Conservation (phyloP, 345 rosid genomes). For the Syzygium aromaticum region DNA sequence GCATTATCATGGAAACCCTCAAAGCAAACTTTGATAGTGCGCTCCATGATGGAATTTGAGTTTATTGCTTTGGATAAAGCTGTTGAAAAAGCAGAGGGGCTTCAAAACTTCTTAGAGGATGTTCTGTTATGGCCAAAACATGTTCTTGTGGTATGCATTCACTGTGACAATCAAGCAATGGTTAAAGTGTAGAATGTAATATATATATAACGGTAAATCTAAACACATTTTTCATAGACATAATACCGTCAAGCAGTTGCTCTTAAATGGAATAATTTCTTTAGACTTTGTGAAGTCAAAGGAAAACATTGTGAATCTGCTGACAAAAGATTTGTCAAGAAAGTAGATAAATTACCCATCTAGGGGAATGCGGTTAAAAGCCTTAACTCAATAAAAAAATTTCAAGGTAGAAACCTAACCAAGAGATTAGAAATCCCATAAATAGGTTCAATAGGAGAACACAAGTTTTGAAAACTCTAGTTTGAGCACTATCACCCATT, state of each 20-base stretch:
- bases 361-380: neutral
- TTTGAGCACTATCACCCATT: neutral
- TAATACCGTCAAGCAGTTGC: neutral
- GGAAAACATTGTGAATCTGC: neutral
- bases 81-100: neutral
- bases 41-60: no score
- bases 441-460: neutral
- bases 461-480: neutral
- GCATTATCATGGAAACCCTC: no score
- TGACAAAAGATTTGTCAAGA: neutral
- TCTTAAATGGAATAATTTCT: neutral
- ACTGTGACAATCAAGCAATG: neutral
- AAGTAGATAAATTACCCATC: neutral
- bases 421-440: neutral
- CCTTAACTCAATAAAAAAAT: no score
- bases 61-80: no score
- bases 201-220: no score
- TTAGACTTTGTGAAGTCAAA: neutral
- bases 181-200: neutral
- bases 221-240: neutral
- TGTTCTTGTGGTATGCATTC: neutral
- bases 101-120: neutral
- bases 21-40: no score
- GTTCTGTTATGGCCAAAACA: neutral
- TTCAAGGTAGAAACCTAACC: neutral